Base-by-base conservation (phyloP, 169 alveolate species). In the Plasmodium vinckei region DNA sequence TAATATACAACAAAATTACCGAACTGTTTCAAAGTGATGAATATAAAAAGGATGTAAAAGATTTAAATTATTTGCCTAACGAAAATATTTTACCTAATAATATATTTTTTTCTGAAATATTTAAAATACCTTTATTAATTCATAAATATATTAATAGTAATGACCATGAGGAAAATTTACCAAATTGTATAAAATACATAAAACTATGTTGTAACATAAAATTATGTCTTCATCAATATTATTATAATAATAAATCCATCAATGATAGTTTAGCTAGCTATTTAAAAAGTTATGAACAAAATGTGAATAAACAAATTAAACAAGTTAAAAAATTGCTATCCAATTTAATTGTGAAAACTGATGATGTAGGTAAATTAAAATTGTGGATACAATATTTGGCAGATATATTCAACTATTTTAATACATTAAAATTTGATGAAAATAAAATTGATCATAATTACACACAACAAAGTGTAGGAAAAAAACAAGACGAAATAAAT, bases 121-220 rank as follows among this genome's bases (percentile, higher is more conserved):
- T 86, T 10, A 68, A 86, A 69, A 69, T 86, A 15, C 91, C 91
- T 17, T 70, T 86, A 46, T 6, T 86, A 51, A 39, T 86, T 42
- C 54, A 69, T 21, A 59, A 61, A 64, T 23, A 27, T 19, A 33
- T 33, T 33, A 33, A 33, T 33, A 33, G 42, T 33, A 86, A 86
- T 53, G 91, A 86, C 60, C 42, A 33, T 33, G 60, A 86, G 67
- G 59, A 72, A 44, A 51, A 86, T 53, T 72, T 86, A 19, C 84
- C 69, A 15, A 69, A 60, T 0, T 69, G 69, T 23, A 86, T 69
- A 33, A 59, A 86, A 59, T 86, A 60, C 47, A 21, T 86, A 12
- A 59, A 70, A 33, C 59, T 86, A 46, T 19, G 87, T 70, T 49
- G 44, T 10, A 57, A 47, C 3, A 54, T 86, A 33, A 86, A 60